These are phyloP conservation scores for Metarhizium album DNA, from an alignment of 2,329 filamentous ascomycete genomes.

Conservation along the genomic window DNA sequence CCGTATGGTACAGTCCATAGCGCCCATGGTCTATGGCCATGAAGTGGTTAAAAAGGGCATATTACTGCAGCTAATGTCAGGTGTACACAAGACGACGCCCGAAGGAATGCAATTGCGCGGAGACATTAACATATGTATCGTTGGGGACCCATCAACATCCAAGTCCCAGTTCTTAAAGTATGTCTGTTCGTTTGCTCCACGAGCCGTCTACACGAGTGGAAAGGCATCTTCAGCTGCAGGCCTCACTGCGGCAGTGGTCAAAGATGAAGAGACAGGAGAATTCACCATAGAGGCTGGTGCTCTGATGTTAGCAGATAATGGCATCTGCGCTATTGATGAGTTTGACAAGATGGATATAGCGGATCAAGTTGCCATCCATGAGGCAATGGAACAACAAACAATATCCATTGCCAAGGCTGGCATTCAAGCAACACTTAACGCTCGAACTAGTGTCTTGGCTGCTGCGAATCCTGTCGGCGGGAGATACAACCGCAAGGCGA, in stretches of 20 bases:
- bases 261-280: conserved; percentile 96
- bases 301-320: conserved; percentile 93
- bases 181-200: conserved; percentile 90
- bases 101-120: conserved; percentile 94
- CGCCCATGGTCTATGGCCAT: conserved; percentile 94
- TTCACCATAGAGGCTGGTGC: conserved; percentile 98
- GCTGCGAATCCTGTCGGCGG: conserved; percentile 94
- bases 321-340: conserved; percentile 96
- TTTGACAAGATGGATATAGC: conserved; percentile 99
- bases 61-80: conserved; percentile 88
- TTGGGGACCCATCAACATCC: conserved; percentile 91
- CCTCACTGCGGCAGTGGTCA: conserved; percentile 93
- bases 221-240: conserved; percentile 96
- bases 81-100: conserved; percentile 80
- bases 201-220: conserved; percentile 93
- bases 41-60: conserved; percentile 97
- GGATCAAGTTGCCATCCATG: conserved; percentile 97
- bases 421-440: conserved; percentile 95
- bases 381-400: conserved; percentile 99
- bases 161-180: conserved; percentile 99
- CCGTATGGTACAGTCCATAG: conserved; percentile 82
- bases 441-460: conserved; percentile 86
- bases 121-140: conserved; percentile 97
- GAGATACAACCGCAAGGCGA: conserved; percentile 94
- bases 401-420: conserved; percentile 98